phyloP scores from a whole-genome alignment of 179 eudicot genomes.

The Heliamphora pulchella region DNA sequence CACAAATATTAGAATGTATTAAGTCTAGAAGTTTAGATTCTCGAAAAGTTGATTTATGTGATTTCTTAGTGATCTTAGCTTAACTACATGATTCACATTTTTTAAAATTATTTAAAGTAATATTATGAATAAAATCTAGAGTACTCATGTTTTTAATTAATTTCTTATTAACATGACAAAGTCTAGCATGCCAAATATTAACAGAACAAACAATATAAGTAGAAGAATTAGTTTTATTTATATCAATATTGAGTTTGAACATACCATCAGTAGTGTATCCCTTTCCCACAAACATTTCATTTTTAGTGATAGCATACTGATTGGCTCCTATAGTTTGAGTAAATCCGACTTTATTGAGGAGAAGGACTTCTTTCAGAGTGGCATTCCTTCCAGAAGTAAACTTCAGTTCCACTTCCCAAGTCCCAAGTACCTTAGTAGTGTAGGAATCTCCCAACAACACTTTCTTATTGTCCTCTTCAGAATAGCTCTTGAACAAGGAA shows the following conservation, averaged over 20 bases:
- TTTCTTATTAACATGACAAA: neutral
- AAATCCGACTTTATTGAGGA: neutral
- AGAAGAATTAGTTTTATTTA: neutral
- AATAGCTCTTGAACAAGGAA: slow-evolving; percentile 9
- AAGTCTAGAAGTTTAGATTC: neutral
- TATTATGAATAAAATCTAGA: neutral
- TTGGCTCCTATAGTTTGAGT: neutral
- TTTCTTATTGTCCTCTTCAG: slow-evolving; percentile 8
- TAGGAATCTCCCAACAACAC: slow-evolving; percentile 15
- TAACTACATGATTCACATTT: neutral
- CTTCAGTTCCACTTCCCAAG: neutral
- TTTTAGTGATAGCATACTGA: slow-evolving; percentile 10
- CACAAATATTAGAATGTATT: slow-evolving; percentile 11
- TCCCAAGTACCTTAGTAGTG: slow-evolving; percentile 3
- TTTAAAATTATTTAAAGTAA: too few species aligned
- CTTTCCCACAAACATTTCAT: slow-evolving; percentile 14
- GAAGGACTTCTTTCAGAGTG: slow-evolving; percentile 6
- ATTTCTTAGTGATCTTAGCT: neutral
- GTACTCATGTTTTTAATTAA: neutral
- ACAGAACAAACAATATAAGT: too few species aligned
- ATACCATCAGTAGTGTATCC: slow-evolving; percentile 18
- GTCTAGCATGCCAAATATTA: too few species aligned
- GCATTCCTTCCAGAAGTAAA: slow-evolving; percentile 3
- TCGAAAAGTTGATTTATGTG: neutral
- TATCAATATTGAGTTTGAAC: slow-evolving; percentile 13